Evolutionary conservation across 2,329 filamentous ascomycete species (phyloP).

Genomic region (Tolypocladium cylindrosporum): DNA sequence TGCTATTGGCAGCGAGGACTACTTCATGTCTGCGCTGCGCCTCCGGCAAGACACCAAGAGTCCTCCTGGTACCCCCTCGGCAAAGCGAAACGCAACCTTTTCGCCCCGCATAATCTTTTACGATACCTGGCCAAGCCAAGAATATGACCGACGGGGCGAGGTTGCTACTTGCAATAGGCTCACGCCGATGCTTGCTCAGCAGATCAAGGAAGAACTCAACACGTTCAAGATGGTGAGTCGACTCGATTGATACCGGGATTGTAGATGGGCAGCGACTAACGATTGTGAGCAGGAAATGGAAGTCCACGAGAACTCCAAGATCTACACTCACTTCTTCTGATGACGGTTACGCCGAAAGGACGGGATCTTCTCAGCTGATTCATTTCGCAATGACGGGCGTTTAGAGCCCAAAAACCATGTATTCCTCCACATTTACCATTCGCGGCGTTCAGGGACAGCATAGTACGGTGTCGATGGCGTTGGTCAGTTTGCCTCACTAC

Average conservation of each 20-base stretch:
- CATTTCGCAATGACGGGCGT: constrained; percentile 15
- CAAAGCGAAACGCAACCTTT: constrained; percentile 61
- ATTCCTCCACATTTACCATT: constrained; percentile 37
- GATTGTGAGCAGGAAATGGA: constrained; percentile 75
- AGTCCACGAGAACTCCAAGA: constrained; percentile 96
- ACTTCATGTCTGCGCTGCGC: constrained; percentile 71
- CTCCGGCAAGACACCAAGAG: constrained; percentile 71
- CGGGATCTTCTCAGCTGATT: constrained; percentile 13
- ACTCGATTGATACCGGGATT: background rate
- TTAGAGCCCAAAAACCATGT: constrained; percentile 29
- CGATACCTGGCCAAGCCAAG: constrained; percentile 90
- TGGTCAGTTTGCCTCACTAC: constrained; percentile 29
- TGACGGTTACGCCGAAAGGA: constrained; percentile 21
- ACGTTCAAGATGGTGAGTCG: constrained; percentile 79
- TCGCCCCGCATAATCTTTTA: constrained; percentile 91
- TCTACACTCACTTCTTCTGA: constrained; percentile 99
- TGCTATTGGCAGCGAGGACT: constrained; percentile 73
- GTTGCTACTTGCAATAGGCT: constrained; percentile 96
- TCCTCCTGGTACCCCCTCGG: constrained; percentile 64
- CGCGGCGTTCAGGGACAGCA: constrained; percentile 46
- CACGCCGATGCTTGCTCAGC: constrained; percentile 92
- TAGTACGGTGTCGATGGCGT: constrained; percentile 49
- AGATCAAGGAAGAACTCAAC: constrained; percentile 99
- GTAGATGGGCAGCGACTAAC: constrained; percentile 23
- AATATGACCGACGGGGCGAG: constrained; percentile 93